Evolutionary conservation across 495 filamentous ascomycete species (phyloP).

Genomic region (Penicillium goetzii): DNA sequence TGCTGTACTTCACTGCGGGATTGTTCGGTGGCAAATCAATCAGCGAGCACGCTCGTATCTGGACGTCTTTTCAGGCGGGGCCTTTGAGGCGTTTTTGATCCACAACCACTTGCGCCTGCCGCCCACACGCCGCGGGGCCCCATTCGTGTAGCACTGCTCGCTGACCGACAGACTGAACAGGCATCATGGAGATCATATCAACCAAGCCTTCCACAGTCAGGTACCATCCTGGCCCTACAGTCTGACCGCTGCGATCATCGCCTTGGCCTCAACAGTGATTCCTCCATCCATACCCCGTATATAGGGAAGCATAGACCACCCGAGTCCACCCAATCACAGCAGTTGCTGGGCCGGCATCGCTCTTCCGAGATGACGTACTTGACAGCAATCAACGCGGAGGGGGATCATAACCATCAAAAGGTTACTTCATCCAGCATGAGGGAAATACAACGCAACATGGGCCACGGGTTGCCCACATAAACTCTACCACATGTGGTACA

Average conservation of each 20-base stretch:
- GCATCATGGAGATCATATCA: slow-evolving; percentile 8
- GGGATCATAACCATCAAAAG: not conserved
- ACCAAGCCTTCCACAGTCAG: slow-evolving; percentile 7
- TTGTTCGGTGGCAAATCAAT: not conserved
- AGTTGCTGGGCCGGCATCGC: slow-evolving; percentile 23
- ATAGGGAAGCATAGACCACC: not conserved
- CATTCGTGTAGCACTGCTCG: not conserved
- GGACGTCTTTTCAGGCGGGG: not conserved
- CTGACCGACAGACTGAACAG: slow-evolving; percentile 13
- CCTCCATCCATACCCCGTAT: not conserved
- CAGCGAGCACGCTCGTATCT: not conserved
- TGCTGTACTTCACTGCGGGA: not conserved
- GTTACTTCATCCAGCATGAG: not conserved
- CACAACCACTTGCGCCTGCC: not conserved
- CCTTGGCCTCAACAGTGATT: not conserved
- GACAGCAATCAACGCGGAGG: not conserved
- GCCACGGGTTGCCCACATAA: not conserved
- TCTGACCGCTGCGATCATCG: slow-evolving; percentile 3
- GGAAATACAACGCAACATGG: slow-evolving; percentile 2
- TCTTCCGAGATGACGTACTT: slow-evolving; percentile 34
- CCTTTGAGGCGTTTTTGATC: not conserved
- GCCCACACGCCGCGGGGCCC: not conserved
- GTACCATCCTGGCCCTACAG: slow-evolving; percentile 1
- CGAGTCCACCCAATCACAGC: not conserved
- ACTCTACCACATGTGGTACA: slow-evolving; percentile 2